Conservation (phyloP, 1,284 basidiomycete species). For the Microbotryomycetes sp. region DNA sequence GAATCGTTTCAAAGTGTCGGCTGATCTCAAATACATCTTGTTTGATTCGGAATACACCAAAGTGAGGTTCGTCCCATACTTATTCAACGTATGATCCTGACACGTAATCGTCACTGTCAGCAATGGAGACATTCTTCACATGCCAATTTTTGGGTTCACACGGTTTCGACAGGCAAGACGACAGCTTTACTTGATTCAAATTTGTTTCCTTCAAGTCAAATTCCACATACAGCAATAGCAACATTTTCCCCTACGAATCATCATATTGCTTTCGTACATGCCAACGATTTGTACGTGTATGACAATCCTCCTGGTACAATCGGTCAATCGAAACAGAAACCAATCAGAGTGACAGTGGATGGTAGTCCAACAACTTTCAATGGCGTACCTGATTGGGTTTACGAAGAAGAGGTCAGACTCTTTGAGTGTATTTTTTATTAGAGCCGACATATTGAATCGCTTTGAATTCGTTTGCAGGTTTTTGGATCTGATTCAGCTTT, state of each 20-base stretch:
- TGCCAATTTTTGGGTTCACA: slow-evolving; percentile 81
- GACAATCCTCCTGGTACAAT: slow-evolving; percentile 51
- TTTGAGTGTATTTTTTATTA: no score
- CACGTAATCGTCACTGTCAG: no score
- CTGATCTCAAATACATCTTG: slow-evolving; percentile 79
- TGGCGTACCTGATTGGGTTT: slow-evolving; percentile 91
- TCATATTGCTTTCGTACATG: slow-evolving; percentile 70
- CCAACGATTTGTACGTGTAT: slow-evolving; percentile 77
- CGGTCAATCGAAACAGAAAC: slow-evolving; percentile 36
- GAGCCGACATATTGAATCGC: slow-evolving; percentile 6
- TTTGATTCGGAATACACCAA: slow-evolving; percentile 66
- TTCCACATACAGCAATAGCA: slow-evolving; percentile 67
- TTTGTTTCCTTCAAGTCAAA: slow-evolving; percentile 50
- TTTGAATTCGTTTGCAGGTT: slow-evolving; percentile 45
- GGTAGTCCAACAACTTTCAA: slow-evolving; percentile 83
- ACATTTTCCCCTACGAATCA: slow-evolving; percentile 76
- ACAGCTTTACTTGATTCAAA: slow-evolving; percentile 54
- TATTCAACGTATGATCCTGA: no score
- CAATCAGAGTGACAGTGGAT: slow-evolving; percentile 73
- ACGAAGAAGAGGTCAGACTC: slow-evolving; percentile 78
- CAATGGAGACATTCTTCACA: slow-evolving; percentile 89
- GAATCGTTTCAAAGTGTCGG: slow-evolving; percentile 67
- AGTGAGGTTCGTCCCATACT: slow-evolving; percentile 45
- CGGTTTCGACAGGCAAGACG: slow-evolving; percentile 57
- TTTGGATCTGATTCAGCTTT: slow-evolving; percentile 65